Conservation (phyloP, 768 basidiomycete genomes). For the Calocybe gangraenosa region DNA sequence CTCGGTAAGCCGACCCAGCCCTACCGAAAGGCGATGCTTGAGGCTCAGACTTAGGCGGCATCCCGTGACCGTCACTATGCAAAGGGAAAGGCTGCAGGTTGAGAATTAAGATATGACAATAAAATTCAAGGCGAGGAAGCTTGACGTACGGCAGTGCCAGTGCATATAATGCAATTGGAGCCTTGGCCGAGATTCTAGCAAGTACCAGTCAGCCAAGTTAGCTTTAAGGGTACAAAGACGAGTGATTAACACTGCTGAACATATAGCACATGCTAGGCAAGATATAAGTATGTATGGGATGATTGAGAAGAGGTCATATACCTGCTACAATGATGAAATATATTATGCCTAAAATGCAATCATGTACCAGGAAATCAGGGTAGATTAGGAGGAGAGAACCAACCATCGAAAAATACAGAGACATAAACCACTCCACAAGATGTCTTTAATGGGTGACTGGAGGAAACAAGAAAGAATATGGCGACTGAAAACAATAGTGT, state of each 20-base stretch:
- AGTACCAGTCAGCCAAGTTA: not conserved
- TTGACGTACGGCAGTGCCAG: conserved; percentile 10
- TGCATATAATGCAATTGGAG: conserved; percentile 1
- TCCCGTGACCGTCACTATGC: conserved; percentile 5
- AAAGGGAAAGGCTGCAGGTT: conserved; percentile 6
- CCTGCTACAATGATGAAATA: conserved; percentile 11
- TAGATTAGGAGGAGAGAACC: not conserved
- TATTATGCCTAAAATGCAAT: not conserved
- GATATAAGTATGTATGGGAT: not conserved
- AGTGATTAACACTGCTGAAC: conserved; percentile 6
- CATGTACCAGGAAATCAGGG: not conserved
- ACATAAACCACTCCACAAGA: conserved; percentile 4
- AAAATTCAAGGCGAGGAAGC: not conserved
- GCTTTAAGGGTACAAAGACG: not conserved
- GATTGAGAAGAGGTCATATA: not conserved
- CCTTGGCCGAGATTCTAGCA: conserved; percentile 6
- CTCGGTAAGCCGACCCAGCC: conserved; percentile 1
- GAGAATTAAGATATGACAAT: not conserved
- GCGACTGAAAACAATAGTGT: conserved; percentile 7
- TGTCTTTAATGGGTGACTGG: not conserved
- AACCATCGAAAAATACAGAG: conserved; percentile 11
- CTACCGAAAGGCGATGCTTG: not conserved
- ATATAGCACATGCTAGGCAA: conserved; percentile 7
- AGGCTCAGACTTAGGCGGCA: conserved; percentile 10
- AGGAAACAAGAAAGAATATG: not conserved